These are phyloP conservation scores for Zymoseptoria crescenta DNA, from an alignment of 2,329 filamentous ascomycete genomes.

Conservation along the genomic window DNA sequence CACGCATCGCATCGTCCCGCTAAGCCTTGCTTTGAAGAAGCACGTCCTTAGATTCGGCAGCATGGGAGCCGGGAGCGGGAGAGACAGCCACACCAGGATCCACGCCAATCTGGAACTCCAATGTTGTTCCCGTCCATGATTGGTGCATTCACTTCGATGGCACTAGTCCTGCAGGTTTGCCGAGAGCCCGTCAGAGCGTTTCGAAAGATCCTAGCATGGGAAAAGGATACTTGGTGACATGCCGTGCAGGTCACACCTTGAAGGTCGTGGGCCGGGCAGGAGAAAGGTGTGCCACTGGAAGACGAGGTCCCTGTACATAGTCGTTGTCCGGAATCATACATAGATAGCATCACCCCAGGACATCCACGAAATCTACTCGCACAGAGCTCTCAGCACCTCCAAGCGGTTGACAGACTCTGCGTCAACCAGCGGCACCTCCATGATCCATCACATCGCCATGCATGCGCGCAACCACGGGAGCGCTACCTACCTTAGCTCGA, in stretches of 20 bases:
- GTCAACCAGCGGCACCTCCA: neutral
- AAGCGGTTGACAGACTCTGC: neutral
- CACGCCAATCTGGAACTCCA: neutral
- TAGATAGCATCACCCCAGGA: neutral
- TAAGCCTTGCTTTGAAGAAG: neutral
- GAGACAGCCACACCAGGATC: neutral
- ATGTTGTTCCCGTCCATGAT: neutral
- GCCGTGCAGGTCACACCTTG: neutral
- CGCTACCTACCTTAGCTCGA: neutral
- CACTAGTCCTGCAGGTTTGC: neutral
- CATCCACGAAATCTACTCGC: no score
- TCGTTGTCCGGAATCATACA: neutral
- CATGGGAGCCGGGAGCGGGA: neutral
- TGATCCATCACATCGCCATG: neutral
- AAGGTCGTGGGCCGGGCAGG: neutral
- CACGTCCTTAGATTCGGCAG: neutral
- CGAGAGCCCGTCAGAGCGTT: conserved; percentile 2
- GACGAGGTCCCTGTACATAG: neutral
- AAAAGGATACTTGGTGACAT: neutral
- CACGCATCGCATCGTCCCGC: neutral
- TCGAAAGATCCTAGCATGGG: neutral
- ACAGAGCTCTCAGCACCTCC: neutral
- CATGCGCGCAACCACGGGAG: neutral
- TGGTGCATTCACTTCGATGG: neutral
- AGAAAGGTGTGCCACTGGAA: neutral